Evolutionary conservation across 306 rosid species (phyloP).

Genomic region (Potentilla sterilis): DNA sequence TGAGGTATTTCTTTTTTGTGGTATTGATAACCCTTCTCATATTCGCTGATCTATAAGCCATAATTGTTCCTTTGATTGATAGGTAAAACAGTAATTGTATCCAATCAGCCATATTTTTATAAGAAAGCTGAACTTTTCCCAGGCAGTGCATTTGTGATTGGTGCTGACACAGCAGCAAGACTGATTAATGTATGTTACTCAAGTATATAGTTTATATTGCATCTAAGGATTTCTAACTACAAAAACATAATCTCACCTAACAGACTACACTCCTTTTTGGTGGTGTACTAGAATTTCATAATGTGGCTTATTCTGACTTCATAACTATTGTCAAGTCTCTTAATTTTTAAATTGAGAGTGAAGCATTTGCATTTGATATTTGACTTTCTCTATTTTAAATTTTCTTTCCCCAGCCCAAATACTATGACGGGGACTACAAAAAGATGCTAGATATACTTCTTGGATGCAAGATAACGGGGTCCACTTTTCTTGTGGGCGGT

Average conservation of each 20-base stretch:
- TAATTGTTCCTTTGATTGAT: constrained; percentile 40
- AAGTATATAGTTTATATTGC: not conserved
- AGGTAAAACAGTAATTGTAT: constrained; percentile 81
- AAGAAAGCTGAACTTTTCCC: constrained; percentile 93
- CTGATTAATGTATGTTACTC: constrained; percentile 61
- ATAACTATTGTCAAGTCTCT: not conserved
- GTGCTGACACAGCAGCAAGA: constrained; percentile 90
- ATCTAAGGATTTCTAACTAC: not conserved
- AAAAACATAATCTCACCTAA: not conserved
- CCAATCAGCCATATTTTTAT: constrained; percentile 82
- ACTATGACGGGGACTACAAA: constrained; percentile 71
- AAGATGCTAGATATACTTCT: constrained; percentile 69
- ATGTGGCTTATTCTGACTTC: not conserved
- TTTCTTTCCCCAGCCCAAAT: constrained; percentile 65
- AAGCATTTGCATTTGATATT: constrained; percentile 1
- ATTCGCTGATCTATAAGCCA: constrained; percentile 15
- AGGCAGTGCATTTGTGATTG: constrained; percentile 91
- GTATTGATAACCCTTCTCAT: not conserved
- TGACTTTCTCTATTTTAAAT: not conserved
- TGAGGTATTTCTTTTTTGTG: not conserved
- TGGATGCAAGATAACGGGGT: constrained; percentile 69
- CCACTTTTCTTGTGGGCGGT: constrained; percentile 80
- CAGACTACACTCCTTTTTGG: not conserved
- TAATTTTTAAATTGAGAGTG: not conserved
- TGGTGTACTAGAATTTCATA: not conserved